Evolutionary conservation across 352 stramenopile species (phyloP).

Genomic region (Thraustotheca clavata): DNA sequence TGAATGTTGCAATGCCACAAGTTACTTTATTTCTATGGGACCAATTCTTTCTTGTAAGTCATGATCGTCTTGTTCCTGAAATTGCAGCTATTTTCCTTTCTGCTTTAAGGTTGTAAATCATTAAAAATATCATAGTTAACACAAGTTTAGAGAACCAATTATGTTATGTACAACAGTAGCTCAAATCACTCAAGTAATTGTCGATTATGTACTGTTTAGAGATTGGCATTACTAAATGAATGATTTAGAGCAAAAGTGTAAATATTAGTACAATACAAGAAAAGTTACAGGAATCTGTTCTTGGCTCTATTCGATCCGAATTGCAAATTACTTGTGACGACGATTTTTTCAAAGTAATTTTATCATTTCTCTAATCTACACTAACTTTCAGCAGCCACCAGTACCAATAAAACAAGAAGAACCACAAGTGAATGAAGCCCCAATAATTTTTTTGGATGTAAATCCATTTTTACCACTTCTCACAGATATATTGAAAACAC

Average conservation of each 20-base stretch:
- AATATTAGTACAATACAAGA: neutral
- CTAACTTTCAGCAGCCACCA: neutral
- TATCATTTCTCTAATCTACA: no score
- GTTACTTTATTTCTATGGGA: conserved; percentile 15
- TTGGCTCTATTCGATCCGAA: neutral
- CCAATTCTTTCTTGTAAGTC: conserved; percentile 10
- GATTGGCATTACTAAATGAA: neutral
- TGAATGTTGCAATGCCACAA: neutral
- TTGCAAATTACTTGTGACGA: neutral
- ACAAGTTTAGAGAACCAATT: neutral
- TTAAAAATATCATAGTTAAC: neutral
- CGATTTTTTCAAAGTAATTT: neutral
- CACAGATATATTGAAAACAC: neutral
- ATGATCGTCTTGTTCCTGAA: conserved; percentile 12
- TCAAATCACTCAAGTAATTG: no score
- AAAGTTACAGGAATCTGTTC: neutral
- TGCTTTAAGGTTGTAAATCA: neutral
- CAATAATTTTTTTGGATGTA: neutral
- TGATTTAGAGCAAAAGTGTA: no score
- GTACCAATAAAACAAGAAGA: neutral
- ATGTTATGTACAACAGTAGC: neutral
- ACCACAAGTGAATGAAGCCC: neutral
- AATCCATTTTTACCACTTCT: neutral
- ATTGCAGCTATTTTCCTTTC: neutral
- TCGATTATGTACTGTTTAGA: neutral